Base-by-base conservation (phyloP, 2,329 filamentous ascomycete species). In the Thelonectria olida region DNA sequence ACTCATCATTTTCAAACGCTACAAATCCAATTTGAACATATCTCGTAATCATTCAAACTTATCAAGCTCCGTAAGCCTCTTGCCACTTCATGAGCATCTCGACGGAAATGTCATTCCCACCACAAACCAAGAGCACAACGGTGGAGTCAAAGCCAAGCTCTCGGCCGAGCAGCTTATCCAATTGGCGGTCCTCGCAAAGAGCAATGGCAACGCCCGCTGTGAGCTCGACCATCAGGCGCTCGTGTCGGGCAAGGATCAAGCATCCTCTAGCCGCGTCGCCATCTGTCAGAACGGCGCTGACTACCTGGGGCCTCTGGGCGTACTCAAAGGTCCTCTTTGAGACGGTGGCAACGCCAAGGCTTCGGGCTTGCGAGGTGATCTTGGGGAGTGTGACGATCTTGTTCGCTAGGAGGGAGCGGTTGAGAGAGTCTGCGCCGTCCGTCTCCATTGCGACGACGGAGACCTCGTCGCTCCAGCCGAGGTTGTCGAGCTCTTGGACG, bases 301-400 rank as follows among this genome's bases (percentile, higher is more conserved):
- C 61, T 3, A 75, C 71, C 5, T 68, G 65, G 3, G 69, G 62
- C 10, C 69, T 64, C 47, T 71, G 64, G 9, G 67, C 72, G 17
- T 72, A 74, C 53, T 73, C 71, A 20, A 74, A 78, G 1, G 79
- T 74, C 68, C 73, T 72, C 19, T 85, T 78, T 15, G 88, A 87
- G 4, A 96, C 91, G n/a, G 83, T 82, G 12, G 84, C 79, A 2
- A 88, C 89, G 1, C 92, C 92, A 0, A 96, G 81, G 36, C 85
- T 89, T 0, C 87, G 92, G 0, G 92, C 92, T 54, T 90, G 84
- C 20, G 86, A 90, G 6, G 90, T 92, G 67, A 96, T 93, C 23
- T 78, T 84, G 0, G 85, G 83, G 13, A 96, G 79, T 0, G 88
- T 90, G 45, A 91, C 79, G 44, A 88, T 77, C 68, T 81, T 67